phyloP scores from a whole-genome alignment of 148 eudicot species.

The Diospyros kaki region DNA sequence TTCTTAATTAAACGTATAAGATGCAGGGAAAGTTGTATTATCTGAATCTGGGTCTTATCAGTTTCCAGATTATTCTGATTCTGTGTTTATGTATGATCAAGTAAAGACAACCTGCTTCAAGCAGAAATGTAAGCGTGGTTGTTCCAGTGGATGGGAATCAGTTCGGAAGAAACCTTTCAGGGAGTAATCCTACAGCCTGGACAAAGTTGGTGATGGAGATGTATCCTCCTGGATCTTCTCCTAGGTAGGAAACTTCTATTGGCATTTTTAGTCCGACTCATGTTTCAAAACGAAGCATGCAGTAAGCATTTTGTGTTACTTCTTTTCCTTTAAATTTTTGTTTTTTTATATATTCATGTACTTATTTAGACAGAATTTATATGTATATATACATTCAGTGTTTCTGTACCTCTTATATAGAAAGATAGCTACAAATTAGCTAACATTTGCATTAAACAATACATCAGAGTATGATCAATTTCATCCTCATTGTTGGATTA shows the following conservation, averaged over 20 bases:
- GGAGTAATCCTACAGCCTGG: slow-evolving; percentile 53
- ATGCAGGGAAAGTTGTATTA: neutral
- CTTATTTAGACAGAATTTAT: neutral
- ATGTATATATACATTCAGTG: neutral
- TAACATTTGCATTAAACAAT: neutral
- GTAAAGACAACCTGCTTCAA: slow-evolving; percentile 90
- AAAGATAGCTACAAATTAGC: neutral
- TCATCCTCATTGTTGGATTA: neutral
- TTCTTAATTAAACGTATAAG: neutral
- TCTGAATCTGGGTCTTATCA: neutral
- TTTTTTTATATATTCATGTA: too few relatives aligned
- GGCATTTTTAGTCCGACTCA: neutral
- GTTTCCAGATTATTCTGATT: slow-evolving; percentile 15
- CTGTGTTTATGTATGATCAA: slow-evolving; percentile 47
- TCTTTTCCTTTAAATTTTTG: neutral
- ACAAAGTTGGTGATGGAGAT: slow-evolving; percentile 68
- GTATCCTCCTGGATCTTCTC: slow-evolving; percentile 69
- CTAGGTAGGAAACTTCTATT: slow-evolving; percentile 36
- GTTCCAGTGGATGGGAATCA: slow-evolving; percentile 45
- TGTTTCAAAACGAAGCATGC: neutral
- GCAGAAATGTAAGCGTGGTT: slow-evolving; percentile 50
- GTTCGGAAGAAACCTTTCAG: slow-evolving; percentile 42
- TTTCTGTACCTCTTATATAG: neutral
- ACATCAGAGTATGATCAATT: neutral
- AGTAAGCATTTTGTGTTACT: neutral